phyloP scores from a whole-genome alignment of 345 rosid species.

The Brassica cretica region DNA sequence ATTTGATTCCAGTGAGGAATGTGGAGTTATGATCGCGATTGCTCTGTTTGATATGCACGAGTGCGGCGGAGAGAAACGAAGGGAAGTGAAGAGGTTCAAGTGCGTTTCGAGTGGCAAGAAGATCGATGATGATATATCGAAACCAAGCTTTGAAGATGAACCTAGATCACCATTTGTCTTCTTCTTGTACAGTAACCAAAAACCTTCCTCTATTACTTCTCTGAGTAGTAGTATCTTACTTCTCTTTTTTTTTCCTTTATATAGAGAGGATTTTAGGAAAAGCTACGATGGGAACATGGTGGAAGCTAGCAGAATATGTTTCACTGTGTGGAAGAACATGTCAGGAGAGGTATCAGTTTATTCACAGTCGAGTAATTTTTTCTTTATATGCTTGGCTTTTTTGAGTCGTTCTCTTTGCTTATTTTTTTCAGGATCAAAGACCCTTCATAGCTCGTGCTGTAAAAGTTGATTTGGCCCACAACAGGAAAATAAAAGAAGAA shows the following conservation, averaged over 20 bases:
- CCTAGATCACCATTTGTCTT: constrained; percentile 73
- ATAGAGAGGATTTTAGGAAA: constrained; percentile 54
- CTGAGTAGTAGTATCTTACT: neutral
- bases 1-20: constrained; percentile 45
- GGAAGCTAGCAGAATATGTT: constrained; percentile 56
- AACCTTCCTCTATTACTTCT: neutral
- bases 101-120: constrained; percentile 40
- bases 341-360: constrained; percentile 49
- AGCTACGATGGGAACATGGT: constrained; percentile 25
- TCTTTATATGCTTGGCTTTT: neutral
- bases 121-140: constrained; percentile 9
- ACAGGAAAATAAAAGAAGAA: constrained; percentile 25
- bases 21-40: constrained; percentile 61
- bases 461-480: constrained; percentile 39
- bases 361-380: neutral
- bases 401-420: neutral
- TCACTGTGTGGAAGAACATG: constrained; percentile 71
- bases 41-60: constrained; percentile 80
- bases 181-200: constrained; percentile 57
- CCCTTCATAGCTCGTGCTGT: constrained; percentile 51
- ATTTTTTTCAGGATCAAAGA: constrained; percentile 51
- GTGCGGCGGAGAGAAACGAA: constrained; percentile 46
- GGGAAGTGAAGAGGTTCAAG: constrained; percentile 65
- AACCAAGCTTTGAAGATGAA: constrained; percentile 43
- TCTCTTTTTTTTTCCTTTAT: neutral